Evolutionary conservation across 805 yeast species (phyloP).

Genomic region (Ogataea nonfermentans): DNA sequence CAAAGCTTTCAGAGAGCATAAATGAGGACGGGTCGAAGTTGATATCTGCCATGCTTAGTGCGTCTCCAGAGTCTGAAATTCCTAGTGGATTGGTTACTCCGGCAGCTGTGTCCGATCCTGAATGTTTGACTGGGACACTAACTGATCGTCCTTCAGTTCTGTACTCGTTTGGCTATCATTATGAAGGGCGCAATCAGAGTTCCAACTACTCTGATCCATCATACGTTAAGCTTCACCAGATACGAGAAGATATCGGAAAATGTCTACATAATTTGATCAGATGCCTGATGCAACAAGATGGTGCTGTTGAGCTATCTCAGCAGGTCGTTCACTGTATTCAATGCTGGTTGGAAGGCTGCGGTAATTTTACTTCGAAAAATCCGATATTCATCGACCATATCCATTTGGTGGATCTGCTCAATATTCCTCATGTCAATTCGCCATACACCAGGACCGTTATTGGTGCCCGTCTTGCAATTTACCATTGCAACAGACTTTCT

Average conservation of each 20-base stretch:
- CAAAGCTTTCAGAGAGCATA: background rate
- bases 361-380: slow-evolving; percentile 28
- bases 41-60: slow-evolving; percentile 12
- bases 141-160: slow-evolving; percentile 28
- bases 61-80: slow-evolving; percentile 28
- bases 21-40: background rate
- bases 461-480: slow-evolving; percentile 71
- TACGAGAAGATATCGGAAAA: slow-evolving; percentile 50
- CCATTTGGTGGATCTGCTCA: slow-evolving; percentile 49
- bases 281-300: slow-evolving; percentile 50
- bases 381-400: slow-evolving; percentile 31
- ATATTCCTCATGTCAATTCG: slow-evolving; percentile 59
- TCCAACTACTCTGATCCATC: slow-evolving; percentile 36
- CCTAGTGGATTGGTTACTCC: slow-evolving; percentile 33
- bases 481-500: slow-evolving; percentile 71
- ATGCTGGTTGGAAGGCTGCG: slow-evolving; percentile 51
- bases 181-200: slow-evolving; percentile 20
- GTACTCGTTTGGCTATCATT: slow-evolving; percentile 32
- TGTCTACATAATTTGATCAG: slow-evolving; percentile 57
- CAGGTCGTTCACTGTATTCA: slow-evolving; percentile 61
- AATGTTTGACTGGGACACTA: slow-evolving; percentile 41
- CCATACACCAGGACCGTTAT: slow-evolving; percentile 76
- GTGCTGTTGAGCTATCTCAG: slow-evolving; percentile 62
- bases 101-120: slow-evolving; percentile 38
- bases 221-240: slow-evolving; percentile 55